Percentiles rank a stretch among this genome's conserved stretches.
phyloP scores from a whole-genome alignment of 345 rosid genomes.

The Salix dunnii region DNA sequence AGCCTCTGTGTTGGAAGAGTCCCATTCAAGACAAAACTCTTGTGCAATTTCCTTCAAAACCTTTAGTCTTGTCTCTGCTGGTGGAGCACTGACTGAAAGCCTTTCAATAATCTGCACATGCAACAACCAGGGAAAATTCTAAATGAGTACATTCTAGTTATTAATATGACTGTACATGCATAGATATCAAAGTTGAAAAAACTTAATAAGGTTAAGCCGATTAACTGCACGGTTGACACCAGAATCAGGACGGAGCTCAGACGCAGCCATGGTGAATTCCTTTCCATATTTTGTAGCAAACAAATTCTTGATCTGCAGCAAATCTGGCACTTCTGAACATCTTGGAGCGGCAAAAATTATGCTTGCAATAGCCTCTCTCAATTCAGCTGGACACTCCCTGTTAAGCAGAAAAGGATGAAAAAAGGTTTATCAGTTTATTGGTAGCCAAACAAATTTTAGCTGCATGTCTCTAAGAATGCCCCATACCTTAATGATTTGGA shows the following conservation, averaged over 20 bases:
- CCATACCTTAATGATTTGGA: too few species aligned
- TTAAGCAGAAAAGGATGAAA: slow-evolving; percentile 3
- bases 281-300: slow-evolving; percentile 83
- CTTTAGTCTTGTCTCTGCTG: slow-evolving; percentile 64
- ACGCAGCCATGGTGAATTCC: slow-evolving; percentile 64
- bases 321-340: slow-evolving; percentile 90
- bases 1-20: slow-evolving; percentile 78
- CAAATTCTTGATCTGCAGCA: slow-evolving; percentile 72
- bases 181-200: slow-evolving; percentile 3
- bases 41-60: slow-evolving; percentile 75
- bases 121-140: slow-evolving; percentile 1
- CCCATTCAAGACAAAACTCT: slow-evolving; percentile 74
- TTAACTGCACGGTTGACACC: slow-evolving; percentile 89
- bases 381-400: slow-evolving; percentile 88
- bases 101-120: slow-evolving; percentile 70
- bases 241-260: slow-evolving; percentile 92
- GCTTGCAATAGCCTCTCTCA: slow-evolving; percentile 88
- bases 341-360: slow-evolving; percentile 94
- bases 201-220: slow-evolving; percentile 21
- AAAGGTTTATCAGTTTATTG: not conserved
- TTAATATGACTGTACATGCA: not conserved
- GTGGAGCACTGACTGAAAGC: slow-evolving; percentile 77
- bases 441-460: not conserved
- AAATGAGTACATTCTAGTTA: slow-evolving; percentile 10
- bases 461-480: too few species aligned